Evolutionary conservation across 2,329 filamentous ascomycete genomes (phyloP), one percentile per base, ranked within the genome.

Genomic region (Fusarium mundagurra): DNA sequence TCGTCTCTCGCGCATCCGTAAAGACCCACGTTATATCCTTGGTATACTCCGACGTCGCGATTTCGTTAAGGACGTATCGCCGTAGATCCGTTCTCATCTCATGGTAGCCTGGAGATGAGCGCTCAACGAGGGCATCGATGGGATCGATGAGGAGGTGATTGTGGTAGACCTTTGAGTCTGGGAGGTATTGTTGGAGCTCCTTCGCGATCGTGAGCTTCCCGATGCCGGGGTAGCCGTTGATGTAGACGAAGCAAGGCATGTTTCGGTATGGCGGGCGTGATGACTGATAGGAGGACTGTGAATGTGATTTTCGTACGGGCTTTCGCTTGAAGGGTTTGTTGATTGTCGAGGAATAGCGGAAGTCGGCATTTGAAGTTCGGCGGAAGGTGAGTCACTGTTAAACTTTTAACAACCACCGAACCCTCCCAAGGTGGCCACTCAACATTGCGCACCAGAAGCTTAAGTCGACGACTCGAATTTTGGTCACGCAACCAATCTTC

Each of bases 201-300:
- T 14, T 51, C 5, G 62, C 66, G 12, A 67, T 48, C 0, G 58
- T 67, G 29, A 67, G 54, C 44, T 63, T 67, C 10, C 67, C 62
- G 14, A 67, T 36, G 3, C 62, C 47, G 18, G 61, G 58, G 5
- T 27, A 66, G 9, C 58, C 62, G 22, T 64, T 68, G 55, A 71
- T 54, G 33, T 64, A 62, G 20, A 68, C 12, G 20, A 64, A 65
- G 12, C 29, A 38, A 20, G 27, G 20, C 39, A 57, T 55, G 0
- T 39, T 43, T 20, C 9, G 12, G 14, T 0, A 5, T 3, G 4
- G 11, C 2, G 20, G 16, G 12, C 8, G 16, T 6, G 38, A 6
- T 20, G 12, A 1, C 13, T 16, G 54, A 5, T 3, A 20, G 1
- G 3, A 24, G 17, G 1, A 0, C 27, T 33, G 27, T 1, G 12